Base-by-base conservation (phyloP, 208 protist species). In the Polymyxa betae region DNA sequence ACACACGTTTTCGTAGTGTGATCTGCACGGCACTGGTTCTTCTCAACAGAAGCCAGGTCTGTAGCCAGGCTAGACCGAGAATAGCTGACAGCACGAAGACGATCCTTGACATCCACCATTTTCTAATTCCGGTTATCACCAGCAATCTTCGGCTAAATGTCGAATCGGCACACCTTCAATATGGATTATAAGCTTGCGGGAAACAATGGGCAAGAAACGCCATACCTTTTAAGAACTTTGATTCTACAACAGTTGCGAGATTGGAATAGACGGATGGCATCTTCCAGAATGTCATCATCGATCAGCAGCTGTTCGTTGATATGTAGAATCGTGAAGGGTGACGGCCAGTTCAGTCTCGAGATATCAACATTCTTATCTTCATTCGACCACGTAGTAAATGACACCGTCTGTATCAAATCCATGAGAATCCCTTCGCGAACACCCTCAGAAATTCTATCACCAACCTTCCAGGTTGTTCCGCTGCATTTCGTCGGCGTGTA, bases 131-230 rank as follows among this genome's bases (percentile, higher is more conserved):
- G 16, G n/a, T 82, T 35, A 82, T 82, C 16, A 82, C 72, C 35
- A 82, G 40, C 72, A 82, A 38, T 35, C 72, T 35, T 5, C 72
- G 72, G n/a, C 72, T 82, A n/a, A 82, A 82, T n/a, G 72, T 82
- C 35, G 72, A 82, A 43, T 82, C 72, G 5, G 72, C 72, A 43
- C 72, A 82, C 12, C 72, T 16, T 29, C 54, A 16, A n/a, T 60
- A 60, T 60, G 5, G 49, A 60, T 24, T 24, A n/a, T n/a, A n/a
- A n/a, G n/a, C n/a, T n/a, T n/a, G n/a, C n/a, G n/a, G n/a, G n/a
- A n/a, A 60, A 29, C 49, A 24, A 60, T 43, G 5, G 72, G 54
- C 54, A 66, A 16, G 54, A 60, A 60, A 60, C 24, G 12, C 12
- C 5, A 60, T 60, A 60, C 49, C 49, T 5, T 60, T 60, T 60